Base-by-base conservation (phyloP, 164 flowering plant genomes). In the Tetrastigma voinierianum region DNA sequence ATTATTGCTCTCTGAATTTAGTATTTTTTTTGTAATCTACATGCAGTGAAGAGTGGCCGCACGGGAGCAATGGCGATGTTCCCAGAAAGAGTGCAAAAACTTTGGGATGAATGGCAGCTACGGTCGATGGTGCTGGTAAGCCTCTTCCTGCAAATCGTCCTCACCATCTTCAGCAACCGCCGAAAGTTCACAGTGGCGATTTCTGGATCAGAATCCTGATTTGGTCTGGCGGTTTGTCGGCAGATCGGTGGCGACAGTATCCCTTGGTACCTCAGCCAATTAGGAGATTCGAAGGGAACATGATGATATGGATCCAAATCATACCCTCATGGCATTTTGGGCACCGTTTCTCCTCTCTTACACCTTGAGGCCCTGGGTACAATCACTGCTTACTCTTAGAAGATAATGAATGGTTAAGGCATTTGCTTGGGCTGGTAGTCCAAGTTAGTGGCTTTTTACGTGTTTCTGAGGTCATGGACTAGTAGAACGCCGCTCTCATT, bases 341-440 rank as follows among this genome's bases (percentile, higher is more conserved):
- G 66, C 70, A 18, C 79, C 82, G 0, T 66, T 79, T 4, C 72
- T 79, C 21, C 66, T 76, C n/a, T n/a, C 0, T 2, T 70, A n/a
- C 80, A 76, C 23, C 66, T 79, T 1, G 82, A 80, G 2, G 64
- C 71, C 45, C 80, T 80, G 0, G 77, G 68, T 19, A 43, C 68
- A 57, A 78, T 78, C 40, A 79, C 79, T 0, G 82, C 82, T 10
- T 75, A 62, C 47, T 65, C 77, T 8, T 73, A 3, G 77, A 67
- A 57, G 82, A 76, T 49, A 79, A 76, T 14, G 53, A 72, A 55
- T 70, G 82, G 64, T n/a, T 64, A 7, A 67, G 79, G 24, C 77
- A 75, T 40, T 17, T 72, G 1, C 64, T 73, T 17, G n/a, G n/a
- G 40, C 51, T 68, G 0, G 18, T 60, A 4, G 13, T 64, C 46